Evolutionary conservation across 176 grass and related monocot species (phyloP), one percentile per base, ranked within the genome.

Genomic region (Tillandsia fasciculata): DNA sequence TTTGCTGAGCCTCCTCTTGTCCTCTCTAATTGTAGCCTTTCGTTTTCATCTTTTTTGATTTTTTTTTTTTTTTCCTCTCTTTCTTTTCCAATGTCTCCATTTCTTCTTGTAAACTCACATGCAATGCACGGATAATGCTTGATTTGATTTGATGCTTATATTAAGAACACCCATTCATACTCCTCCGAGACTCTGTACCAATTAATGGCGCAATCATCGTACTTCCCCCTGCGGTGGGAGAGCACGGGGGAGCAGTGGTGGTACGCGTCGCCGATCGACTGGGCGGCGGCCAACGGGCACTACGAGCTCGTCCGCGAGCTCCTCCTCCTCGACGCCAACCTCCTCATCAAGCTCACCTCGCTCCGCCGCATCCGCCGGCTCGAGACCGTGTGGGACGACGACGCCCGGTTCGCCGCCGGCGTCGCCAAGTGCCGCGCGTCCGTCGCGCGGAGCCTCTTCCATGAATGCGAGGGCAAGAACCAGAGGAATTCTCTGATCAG

Each of bases 211-310:
- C 52, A 69, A 26, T 6, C 5, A 4, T 49, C 28, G 26, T 77
- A 68, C 52, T 77, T 77, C 65, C 74, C 74, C n/a, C 65, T 77
- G 20, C 74, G 74, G 65, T 77, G 74, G 74, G 74, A 77, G 65
- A 77, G 74, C 64, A 77, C 64, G 8, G 74, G 74, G 18, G 74
- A 77, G 18, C 74, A 77, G 33, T 77, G 74, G 74, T 77, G 74
- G 74, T 77, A 77, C 6, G 74, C 74, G 33, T 77, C 74, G 8
- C 74, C 74, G 10, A 63, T 77, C 11, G 74, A 77, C 48, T 77
- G 65, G 74, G 74, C 74, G 1, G 74, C 74, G 12, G 74, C 74
- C 51, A 77, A 77, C 17, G 74, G 74, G 14, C 74, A 77, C 33
- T 77, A 77, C 33, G 74, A 77, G 51, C 52, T 77, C 2, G 74